Conservation (phyloP, 2,329 filamentous ascomycete genomes). For the Lasiodiplodia theobromae region DNA sequence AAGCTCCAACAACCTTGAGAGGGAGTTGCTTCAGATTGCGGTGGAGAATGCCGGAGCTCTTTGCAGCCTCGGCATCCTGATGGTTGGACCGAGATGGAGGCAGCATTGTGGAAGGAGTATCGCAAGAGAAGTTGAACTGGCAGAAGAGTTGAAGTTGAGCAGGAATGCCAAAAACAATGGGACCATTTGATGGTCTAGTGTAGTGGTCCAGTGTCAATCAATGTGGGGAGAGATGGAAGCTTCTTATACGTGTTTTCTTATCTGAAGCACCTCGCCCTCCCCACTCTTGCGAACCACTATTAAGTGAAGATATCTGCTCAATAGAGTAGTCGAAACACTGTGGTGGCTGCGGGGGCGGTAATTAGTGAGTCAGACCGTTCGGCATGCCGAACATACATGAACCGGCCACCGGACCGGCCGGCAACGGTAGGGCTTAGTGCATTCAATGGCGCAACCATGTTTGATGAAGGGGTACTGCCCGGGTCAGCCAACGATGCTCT, state of each 20-base stretch:
- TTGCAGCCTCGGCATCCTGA: not conserved
- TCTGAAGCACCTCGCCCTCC: not conserved
- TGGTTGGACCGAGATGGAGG: not conserved
- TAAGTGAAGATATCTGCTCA: not conserved
- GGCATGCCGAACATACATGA: constrained; percentile 15
- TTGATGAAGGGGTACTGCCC: not conserved
- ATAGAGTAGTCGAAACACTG: not conserved
- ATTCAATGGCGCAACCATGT: not conserved
- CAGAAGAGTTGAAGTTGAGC: not conserved
- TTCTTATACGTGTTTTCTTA: constrained; percentile 4
- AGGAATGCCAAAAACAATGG: not conserved
- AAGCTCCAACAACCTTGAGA: constrained; percentile 56
- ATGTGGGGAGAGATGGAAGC: not conserved
- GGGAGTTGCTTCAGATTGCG: constrained; percentile 57
- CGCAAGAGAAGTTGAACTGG: too few relatives aligned
- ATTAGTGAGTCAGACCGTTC: constrained; percentile 16
- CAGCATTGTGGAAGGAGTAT: not conserved
- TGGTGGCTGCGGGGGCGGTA: not conserved
- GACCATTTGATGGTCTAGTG: not conserved
- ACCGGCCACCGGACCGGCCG: constrained; percentile 18
- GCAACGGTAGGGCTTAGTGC: constrained; percentile 17
- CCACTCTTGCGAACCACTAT: not conserved
- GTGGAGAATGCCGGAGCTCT: constrained; percentile 55
- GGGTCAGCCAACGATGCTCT: not conserved
- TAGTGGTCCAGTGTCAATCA: not conserved